These are phyloP conservation scores for Tylopilus rubrobrunneus DNA, from an alignment of 768 basidiomycete species.

Conservation along the genomic window DNA sequence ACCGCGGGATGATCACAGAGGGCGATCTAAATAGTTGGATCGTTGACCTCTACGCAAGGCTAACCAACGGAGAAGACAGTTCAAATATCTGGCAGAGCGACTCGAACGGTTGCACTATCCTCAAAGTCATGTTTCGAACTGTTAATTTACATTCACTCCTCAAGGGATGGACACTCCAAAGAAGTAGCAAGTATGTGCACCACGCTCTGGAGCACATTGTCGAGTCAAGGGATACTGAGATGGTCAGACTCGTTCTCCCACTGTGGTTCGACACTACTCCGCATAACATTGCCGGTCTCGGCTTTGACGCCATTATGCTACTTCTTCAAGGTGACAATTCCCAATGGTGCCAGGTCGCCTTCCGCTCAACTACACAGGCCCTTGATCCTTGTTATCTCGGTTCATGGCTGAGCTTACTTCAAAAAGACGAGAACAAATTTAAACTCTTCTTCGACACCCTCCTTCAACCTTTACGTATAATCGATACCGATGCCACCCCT, in stretches of 20 bases:
- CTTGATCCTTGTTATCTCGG: neutral
- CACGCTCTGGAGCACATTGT: neutral
- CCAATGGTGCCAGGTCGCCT: neutral
- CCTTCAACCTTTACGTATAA: neutral
- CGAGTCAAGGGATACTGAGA: neutral
- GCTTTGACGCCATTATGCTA: neutral
- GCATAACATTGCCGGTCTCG: neutral
- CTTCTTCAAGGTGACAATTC: neutral
- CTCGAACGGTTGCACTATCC: neutral
- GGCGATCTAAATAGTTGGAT: neutral
- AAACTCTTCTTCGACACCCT: neutral
- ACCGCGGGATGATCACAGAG: neutral
- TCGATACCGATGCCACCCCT: neutral
- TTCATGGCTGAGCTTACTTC: neutral
- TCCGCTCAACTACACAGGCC: neutral
- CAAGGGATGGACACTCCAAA: neutral
- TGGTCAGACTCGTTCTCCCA: neutral
- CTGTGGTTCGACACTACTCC: neutral
- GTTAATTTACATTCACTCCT: neutral
- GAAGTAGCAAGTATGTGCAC: neutral
- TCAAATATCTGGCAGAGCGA: neutral
- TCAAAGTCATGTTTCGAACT: neutral
- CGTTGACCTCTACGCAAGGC: neutral
- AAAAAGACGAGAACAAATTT: neutral
- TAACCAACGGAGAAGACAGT: neutral